Evolutionary conservation across 495 filamentous ascomycete species (phyloP).

Genomic region (Chlorociboria aeruginascens): DNA sequence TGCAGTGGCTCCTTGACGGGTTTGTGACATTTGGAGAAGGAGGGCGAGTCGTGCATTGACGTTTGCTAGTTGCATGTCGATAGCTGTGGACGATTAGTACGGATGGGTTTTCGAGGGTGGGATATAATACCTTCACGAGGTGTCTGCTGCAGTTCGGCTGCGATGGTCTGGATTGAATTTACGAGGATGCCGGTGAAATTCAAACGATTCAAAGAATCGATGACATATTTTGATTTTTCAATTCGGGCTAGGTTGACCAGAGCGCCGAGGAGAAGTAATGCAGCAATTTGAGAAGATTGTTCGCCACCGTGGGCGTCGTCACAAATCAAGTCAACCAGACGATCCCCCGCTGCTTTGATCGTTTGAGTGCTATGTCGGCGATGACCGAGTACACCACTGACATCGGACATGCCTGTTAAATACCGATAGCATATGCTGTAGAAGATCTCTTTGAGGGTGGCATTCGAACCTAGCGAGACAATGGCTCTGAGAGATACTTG

Average conservation of each 20-base stretch:
- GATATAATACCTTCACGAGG: constrained; percentile 21
- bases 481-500: constrained; percentile 68
- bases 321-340: constrained; percentile 73
- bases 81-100: constrained; percentile 15
- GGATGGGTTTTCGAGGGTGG: constrained; percentile 7
- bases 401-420: constrained; percentile 57
- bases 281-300: constrained; percentile 66
- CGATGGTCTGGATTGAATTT: constrained; percentile 64
- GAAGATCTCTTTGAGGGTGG: constrained; percentile 63
- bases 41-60: constrained; percentile 69
- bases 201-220: constrained; percentile 67
- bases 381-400: constrained; percentile 19
- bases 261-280: constrained; percentile 62
- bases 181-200: constrained; percentile 87
- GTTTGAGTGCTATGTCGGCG: constrained; percentile 54
- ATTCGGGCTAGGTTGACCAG: constrained; percentile 54
- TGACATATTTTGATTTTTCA: constrained; percentile 53
- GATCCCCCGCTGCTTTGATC: constrained; percentile 64
- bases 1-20: constrained; percentile 62
- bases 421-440: constrained; percentile 86
- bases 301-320: constrained; percentile 88
- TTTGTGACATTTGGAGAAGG: constrained; percentile 74
- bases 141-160: constrained; percentile 47
- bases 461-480: constrained; percentile 52
- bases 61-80: constrained; percentile 35